A percentile compares a stretch with the other conserved stretches of the same genome.
These are phyloP conservation scores for Athelia psychrophila DNA, from an alignment of 1,284 basidiomycete genomes.

Conservation along the genomic window DNA sequence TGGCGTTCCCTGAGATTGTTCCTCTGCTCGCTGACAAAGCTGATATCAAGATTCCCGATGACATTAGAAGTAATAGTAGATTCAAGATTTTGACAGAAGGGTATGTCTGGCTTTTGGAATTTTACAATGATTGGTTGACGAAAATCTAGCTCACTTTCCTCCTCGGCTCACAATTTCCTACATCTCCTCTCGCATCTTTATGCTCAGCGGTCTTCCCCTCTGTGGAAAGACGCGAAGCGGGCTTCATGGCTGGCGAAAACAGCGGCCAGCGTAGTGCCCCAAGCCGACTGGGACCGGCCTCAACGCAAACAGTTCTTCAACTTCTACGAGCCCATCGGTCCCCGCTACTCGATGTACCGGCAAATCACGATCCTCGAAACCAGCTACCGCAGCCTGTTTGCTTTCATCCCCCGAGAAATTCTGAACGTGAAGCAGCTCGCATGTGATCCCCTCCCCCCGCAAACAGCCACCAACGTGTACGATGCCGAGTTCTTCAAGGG, in stretches of 20 bases:
- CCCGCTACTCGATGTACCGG: conserved; percentile 61
- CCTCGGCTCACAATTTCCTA: conserved; percentile 34
- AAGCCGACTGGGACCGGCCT: conserved; percentile 32
- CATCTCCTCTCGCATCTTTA: conserved; percentile 86
- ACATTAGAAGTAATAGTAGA: conserved; percentile 56
- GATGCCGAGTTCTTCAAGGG: conserved; percentile 70
- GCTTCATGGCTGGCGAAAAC: conserved; percentile 69
- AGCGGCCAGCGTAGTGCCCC: conserved; percentile 37
- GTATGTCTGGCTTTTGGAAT: conserved; percentile 34
- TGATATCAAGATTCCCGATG: conserved; percentile 61
- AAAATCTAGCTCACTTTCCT: conserved; percentile 16
- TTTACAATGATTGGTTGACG: conserved; percentile 6
- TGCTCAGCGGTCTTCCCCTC: conserved; percentile 64
- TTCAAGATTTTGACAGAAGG: conserved; percentile 69
- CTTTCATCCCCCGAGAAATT: conserved; percentile 65
- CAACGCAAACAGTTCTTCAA: conserved; percentile 35
- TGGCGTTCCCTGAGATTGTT: conserved; percentile 77
- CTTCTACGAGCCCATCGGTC: conserved; percentile 38
- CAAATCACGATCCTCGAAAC: conserved; percentile 74
- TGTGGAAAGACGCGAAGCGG: conserved; percentile 80
- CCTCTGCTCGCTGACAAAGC: conserved; percentile 82
- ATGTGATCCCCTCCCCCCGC: conserved; percentile 82
- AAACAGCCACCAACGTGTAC: conserved; percentile 56
- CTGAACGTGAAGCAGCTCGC: conserved; percentile 55
- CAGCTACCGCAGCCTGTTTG: conserved; percentile 55